A percentile compares a stretch with the other conserved stretches of the same genome.
Evolutionary conservation across 108 stramenopile genomes (phyloP).

Genomic region (Cyclostephanos invisitatus): DNA sequence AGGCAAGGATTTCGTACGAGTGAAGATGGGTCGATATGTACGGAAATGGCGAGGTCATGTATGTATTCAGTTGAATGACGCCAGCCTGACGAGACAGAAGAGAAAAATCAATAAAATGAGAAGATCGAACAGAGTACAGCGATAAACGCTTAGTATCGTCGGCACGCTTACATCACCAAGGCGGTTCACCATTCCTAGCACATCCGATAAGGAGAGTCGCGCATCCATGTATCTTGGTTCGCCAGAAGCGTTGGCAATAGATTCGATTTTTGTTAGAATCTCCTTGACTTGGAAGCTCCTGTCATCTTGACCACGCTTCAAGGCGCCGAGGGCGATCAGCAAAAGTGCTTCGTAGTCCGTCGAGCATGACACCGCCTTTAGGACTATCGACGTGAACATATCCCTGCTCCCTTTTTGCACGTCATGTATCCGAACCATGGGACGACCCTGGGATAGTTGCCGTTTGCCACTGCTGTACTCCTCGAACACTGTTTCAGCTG

Average conservation of each 20-base stretch:
- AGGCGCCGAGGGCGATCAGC: conserved; percentile 66
- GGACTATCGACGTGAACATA: conserved; percentile 51
- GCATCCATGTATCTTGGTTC: conserved; percentile 59
- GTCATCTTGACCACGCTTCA: conserved; percentile 50
- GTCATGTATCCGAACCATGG: conserved; percentile 62
- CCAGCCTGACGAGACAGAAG: conserved; percentile 32
- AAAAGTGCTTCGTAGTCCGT: conserved; percentile 74
- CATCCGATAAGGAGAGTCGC: conserved; percentile 58
- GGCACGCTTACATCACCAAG: conserved; percentile 56
- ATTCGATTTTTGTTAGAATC: conserved; percentile 73
- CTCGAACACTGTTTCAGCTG: conserved; percentile 73
- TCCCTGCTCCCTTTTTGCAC: conserved; percentile 67
- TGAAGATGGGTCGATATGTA: conserved; percentile 59
- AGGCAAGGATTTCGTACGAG: conserved; percentile 52
- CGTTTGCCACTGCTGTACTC: conserved; percentile 35
- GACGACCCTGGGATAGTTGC: conserved; percentile 13
- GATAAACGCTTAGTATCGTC: not conserved
- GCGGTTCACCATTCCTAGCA: conserved; percentile 52
- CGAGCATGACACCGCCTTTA: conserved; percentile 54
- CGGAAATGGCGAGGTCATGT: conserved; percentile 55
- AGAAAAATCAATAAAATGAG: not conserved
- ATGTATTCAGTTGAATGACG: conserved; percentile 52
- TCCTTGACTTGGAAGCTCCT: conserved; percentile 74
- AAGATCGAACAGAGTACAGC: not conserved
- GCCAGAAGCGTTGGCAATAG: conserved; percentile 66